Conservation (phyloP, 768 basidiomycete species). For the Hydnomerulius pinastri region DNA sequence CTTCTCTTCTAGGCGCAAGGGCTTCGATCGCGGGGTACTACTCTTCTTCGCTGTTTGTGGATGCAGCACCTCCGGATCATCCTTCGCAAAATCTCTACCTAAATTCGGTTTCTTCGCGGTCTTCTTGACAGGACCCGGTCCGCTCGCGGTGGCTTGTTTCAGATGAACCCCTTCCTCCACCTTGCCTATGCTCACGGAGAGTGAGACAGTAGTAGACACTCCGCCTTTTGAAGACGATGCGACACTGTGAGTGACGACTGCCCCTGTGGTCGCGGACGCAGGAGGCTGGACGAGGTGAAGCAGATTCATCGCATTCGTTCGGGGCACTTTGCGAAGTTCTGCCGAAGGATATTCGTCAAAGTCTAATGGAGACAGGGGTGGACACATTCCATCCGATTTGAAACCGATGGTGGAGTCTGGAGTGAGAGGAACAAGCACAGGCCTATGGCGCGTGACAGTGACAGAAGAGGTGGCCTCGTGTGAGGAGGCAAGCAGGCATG, state of each 20-base stretch:
- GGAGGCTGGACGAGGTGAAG: constrained; percentile 8
- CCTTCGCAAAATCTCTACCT: not conserved
- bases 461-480: no score
- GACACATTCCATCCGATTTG: constrained; percentile 11
- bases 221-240: not conserved
- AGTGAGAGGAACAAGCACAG: not conserved
- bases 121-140: not conserved
- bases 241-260: not conserved
- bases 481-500: no score
- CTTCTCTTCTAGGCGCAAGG: not conserved
- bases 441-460: not conserved
- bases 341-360: constrained; percentile 17
- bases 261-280: not conserved
- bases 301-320: constrained; percentile 26
- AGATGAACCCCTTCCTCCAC: not conserved
- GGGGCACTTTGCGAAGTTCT: constrained; percentile 20
- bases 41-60: constrained; percentile 9
- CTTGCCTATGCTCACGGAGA: constrained; percentile 1
- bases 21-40: not conserved
- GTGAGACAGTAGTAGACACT: not conserved
- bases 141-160: not conserved
- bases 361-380: constrained; percentile 27
- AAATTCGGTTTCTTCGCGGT: constrained; percentile 14
- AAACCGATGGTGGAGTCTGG: not conserved
- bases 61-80: not conserved